Evolutionary conservation across 768 basidiomycete genomes (phyloP), one percentile per base, ranked within the genome.

Genomic region (Boletus bicolor): DNA sequence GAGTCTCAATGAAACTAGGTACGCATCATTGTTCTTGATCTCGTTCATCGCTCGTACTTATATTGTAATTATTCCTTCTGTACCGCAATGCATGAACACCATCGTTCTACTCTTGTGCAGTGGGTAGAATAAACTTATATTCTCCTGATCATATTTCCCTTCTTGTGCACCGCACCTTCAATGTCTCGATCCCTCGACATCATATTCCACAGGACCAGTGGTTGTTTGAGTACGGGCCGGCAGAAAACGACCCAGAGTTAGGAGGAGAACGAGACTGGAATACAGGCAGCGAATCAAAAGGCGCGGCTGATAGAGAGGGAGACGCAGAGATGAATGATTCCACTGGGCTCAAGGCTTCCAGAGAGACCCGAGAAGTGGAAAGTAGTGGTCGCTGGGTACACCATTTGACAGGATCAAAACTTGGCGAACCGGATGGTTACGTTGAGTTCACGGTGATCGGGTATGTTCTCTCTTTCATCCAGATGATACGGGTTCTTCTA

Each of bases 61-160:
- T 45, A 2, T 6, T 21, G 32, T 56, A 9, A 26, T 32, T 32
- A 21, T 49, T 26, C 30, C 1, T 36, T 43, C 36, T 39, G 19
- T n/a, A 19, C 12, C 28, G 10, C 36, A 6, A 51, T 10, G 28
- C 1, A n/a, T 34, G 48, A 47, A 43, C 37, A 36, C 21, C 12
- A 19, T 28, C n/a, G 41, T 38, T 39, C 41, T 11, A 51, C 21
- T 42, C 49, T 39, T 54, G 21, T 62, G 34, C 59, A 95, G 94
- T 79, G 55, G 94, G 91, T n/a, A 89, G 84, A 64, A 81, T 97
- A 49, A 95, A 83, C 64, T 77, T 97, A 19, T 94, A 82, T 62
- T 96, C 94, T 3, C 93, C 93, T 1, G 93, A 95, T 66, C 95
- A 98, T 64, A 78, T 97, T 51, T 91, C 93, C 1, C 77, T 98